A percentile compares a stretch with the other conserved stretches of the same genome.
These are phyloP conservation scores for Chaetomidium leptoderma DNA, from an alignment of 495 filamentous ascomycete species.

Conservation along the genomic window DNA sequence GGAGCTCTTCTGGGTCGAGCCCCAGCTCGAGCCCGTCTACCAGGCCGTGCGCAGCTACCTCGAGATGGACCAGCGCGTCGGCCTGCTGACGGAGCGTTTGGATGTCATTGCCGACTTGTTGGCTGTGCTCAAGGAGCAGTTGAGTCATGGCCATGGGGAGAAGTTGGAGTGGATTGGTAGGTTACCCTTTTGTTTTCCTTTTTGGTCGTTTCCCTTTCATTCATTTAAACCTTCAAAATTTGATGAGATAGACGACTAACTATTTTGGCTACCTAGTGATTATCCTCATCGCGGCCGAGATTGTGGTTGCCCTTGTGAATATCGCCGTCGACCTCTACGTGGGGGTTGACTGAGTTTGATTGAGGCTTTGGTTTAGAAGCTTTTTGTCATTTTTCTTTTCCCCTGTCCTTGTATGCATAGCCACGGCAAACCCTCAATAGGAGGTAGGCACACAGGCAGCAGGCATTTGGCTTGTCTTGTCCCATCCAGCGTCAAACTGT, in stretches of 20 bases:
- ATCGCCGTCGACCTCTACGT: slow-evolving; percentile 94
- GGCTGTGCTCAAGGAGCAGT: slow-evolving; percentile 91
- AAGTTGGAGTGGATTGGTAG: slow-evolving; percentile 93
- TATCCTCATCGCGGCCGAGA: slow-evolving; percentile 91
- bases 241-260: background rate
- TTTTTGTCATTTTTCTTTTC: background rate
- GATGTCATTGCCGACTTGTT: slow-evolving; percentile 93
- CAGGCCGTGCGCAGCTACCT: slow-evolving; percentile 90
- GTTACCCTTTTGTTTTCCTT: slow-evolving; percentile 28
- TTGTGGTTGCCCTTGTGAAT: slow-evolving; percentile 90
- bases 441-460: background rate
- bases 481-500: background rate
- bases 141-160: slow-evolving; percentile 93
- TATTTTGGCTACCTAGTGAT: slow-evolving; percentile 58
- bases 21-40: slow-evolving; percentile 91
- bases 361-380: background rate
- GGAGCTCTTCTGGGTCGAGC: slow-evolving; percentile 97
- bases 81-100: slow-evolving; percentile 79
- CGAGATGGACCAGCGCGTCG: slow-evolving; percentile 96
- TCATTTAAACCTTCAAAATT: background rate
- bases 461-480: no score
- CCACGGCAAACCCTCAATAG: background rate
- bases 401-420: no score
- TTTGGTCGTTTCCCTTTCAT: background rate
- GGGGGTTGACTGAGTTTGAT: slow-evolving; percentile 57